Percentiles rank a stretch among this genome's conserved stretches.
Evolutionary conservation across 2,329 filamentous ascomycete genomes (phyloP).

Genomic region (Penicillium digitatum): DNA sequence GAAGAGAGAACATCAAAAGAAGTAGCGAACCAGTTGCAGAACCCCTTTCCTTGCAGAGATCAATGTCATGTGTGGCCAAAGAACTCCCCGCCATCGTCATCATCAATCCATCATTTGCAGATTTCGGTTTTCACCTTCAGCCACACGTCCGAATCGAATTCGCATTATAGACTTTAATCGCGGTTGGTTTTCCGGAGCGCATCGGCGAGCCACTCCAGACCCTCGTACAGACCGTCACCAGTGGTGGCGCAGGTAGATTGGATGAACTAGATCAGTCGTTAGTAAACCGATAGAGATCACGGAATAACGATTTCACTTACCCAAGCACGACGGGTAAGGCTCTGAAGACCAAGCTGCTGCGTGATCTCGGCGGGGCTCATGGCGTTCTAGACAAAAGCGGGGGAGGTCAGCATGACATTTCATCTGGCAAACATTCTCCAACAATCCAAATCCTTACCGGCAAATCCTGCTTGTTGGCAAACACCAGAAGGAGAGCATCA

Average conservation of each 20-base stretch:
- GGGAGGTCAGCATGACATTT: constrained; percentile 24
- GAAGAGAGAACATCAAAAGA: constrained; percentile 30
- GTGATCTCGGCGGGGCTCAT: constrained; percentile 99
- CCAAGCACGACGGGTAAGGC: constrained; percentile 96
- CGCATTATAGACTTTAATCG: constrained; percentile 42
- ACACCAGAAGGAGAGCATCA: constrained; percentile 93
- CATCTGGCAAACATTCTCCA: not conserved
- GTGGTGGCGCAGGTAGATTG: constrained; percentile 99
- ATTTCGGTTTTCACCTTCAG: constrained; percentile 30
- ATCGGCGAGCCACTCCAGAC: constrained; percentile 88
- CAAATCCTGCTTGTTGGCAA: constrained; percentile 99
- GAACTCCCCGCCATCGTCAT: constrained; percentile 35
- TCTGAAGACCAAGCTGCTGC: constrained; percentile 99
- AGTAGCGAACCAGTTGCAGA: constrained; percentile 28
- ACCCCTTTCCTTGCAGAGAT: constrained; percentile 23
- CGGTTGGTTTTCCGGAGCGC: constrained; percentile 68
- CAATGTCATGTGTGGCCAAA: constrained; percentile 30
- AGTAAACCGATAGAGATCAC: constrained; percentile 13
- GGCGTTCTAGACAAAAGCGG: constrained; percentile 67
- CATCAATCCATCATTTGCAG: constrained; percentile 35
- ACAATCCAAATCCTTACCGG: constrained; percentile 61
- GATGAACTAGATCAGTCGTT: constrained; percentile 67
- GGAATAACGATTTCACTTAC: constrained; percentile 59
- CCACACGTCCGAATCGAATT: constrained; percentile 27
- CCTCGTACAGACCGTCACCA: constrained; percentile 98